Base-by-base conservation (phyloP, 331 rosid genomes). In the Arachis monticola region DNA sequence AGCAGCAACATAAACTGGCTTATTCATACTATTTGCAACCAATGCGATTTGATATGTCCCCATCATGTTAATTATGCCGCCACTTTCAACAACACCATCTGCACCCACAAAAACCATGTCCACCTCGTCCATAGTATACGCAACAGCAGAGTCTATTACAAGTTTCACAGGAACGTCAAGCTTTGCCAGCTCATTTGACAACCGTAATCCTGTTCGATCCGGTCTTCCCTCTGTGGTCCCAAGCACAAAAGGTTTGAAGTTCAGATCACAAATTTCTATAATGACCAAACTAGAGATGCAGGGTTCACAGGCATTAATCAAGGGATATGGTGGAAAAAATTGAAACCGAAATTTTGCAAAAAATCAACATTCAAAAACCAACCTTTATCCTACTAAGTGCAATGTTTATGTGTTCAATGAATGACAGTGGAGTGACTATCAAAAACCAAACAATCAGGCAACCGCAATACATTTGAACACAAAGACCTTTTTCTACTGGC, bases 61-160 rank as follows among this genome's bases (percentile, higher is more conserved):
- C 96, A 92, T 90, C 97, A 92, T 89, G 86, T 92, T 92, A 41
- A 92, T 89, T 60, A 92, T 88, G 46, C 97, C 97, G 63, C 97
- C 97, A 82, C 96, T 92, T 79, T 92, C 97, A 57, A 92, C 97
- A 38, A 89, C 96, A 68, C 90, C 97, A 79, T 92, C 97, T 4
- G 97, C 97, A 76, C 97, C 97, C n/a, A 89, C 97, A 65, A 92
- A 86, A 22, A 92, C 92, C 97, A 89, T 92, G 83, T 92, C 93
- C 71, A 90, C 93, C 85, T 86, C 97, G 76, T 92, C 96, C 97
- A 92, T 92, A 50, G 88, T 61, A 78, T 92, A 92, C 1, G 97
- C 97, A 53, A 81, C 96, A 35, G 97, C 97, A 65, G 97, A 89
- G 71, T 92, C 97, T 72, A 89, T 89, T 64, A 92, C 85, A 80